These are phyloP conservation scores for Metschnikowia cubensis DNA, from an alignment of 805 yeast genomes.

Conservation along the genomic window DNA sequence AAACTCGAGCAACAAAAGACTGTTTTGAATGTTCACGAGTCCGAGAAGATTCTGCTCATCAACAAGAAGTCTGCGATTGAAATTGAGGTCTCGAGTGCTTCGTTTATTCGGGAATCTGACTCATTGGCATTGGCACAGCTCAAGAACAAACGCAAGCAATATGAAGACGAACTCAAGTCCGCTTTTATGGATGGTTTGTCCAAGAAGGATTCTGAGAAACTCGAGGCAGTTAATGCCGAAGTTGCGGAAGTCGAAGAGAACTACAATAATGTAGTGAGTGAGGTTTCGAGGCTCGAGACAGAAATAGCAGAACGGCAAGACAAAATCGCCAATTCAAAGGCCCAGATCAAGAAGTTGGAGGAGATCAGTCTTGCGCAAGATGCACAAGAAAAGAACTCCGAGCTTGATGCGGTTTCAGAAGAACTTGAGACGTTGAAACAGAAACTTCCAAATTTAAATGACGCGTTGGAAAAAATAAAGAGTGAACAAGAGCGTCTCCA, in stretches of 20 bases:
- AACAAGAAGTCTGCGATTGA: slow-evolving; percentile 40
- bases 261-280: slow-evolving; percentile 38
- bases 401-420: slow-evolving; percentile 21
- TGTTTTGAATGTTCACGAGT: slow-evolving; percentile 41
- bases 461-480: slow-evolving; percentile 25
- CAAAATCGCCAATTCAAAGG: slow-evolving; percentile 3
- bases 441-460: slow-evolving; percentile 20
- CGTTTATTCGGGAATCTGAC: slow-evolving; percentile 30
- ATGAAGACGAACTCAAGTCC: slow-evolving; percentile 46
- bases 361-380: slow-evolving; percentile 5
- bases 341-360: slow-evolving; percentile 11
- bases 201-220: slow-evolving; percentile 41
- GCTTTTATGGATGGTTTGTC: slow-evolving; percentile 54
- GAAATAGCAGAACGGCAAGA: slow-evolving; percentile 24
- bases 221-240: slow-evolving; percentile 31
- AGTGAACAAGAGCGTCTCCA: slow-evolving; percentile 16
- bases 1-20: slow-evolving; percentile 43
- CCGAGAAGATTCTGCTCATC: slow-evolving; percentile 38
- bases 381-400: slow-evolving; percentile 17
- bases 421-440: slow-evolving; percentile 27
- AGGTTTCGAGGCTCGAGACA: slow-evolving; percentile 44
- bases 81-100: slow-evolving; percentile 39
- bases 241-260: slow-evolving; percentile 38
- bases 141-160: slow-evolving; percentile 39
- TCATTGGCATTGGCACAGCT: slow-evolving; percentile 12